Conservation (phyloP, 257 asterid species). For the Knoxia roxburghii region DNA sequence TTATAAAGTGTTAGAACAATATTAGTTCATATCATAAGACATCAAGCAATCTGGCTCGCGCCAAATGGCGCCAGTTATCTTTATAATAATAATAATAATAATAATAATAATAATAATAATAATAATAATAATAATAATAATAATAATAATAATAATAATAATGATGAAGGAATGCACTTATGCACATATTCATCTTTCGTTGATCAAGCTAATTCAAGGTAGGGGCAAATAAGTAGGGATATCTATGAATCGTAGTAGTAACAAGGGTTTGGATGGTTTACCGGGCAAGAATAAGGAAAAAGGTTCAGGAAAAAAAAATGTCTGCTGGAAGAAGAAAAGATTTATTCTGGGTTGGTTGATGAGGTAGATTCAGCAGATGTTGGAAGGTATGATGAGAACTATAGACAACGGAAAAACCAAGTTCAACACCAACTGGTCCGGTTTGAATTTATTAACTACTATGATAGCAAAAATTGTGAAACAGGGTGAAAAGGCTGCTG, state of each 20-base stretch:
- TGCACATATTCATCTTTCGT: neutral
- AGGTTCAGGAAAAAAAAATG: conserved; percentile 34
- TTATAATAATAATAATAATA: too few species aligned
- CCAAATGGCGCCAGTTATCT: too few species aligned
- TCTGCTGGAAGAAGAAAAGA: conserved; percentile 31
- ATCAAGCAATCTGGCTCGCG: too few species aligned
- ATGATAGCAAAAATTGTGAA: conserved; percentile 13
- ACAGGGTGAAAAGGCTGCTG: conserved; percentile 20
- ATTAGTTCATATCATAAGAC: too few species aligned
- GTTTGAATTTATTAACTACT: conserved; percentile 14
- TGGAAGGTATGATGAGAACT: conserved; percentile 38
- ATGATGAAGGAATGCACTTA: neutral
- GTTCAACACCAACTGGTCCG: neutral
- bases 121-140: too few species aligned
- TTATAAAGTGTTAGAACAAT: too few species aligned
- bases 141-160: too few species aligned
- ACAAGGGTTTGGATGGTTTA: conserved; percentile 23
- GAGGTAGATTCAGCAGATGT: conserved; percentile 41
- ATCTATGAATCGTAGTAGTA: neutral
- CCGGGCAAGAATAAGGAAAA: conserved; percentile 39
- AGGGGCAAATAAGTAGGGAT: too few species aligned
- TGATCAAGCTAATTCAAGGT: neutral
- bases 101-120: too few species aligned
- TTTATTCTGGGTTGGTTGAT: conserved; percentile 22
- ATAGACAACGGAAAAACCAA: neutral